phyloP scores from a whole-genome alignment of 495 filamentous ascomycete genomes.

The Podospora sp. region DNA sequence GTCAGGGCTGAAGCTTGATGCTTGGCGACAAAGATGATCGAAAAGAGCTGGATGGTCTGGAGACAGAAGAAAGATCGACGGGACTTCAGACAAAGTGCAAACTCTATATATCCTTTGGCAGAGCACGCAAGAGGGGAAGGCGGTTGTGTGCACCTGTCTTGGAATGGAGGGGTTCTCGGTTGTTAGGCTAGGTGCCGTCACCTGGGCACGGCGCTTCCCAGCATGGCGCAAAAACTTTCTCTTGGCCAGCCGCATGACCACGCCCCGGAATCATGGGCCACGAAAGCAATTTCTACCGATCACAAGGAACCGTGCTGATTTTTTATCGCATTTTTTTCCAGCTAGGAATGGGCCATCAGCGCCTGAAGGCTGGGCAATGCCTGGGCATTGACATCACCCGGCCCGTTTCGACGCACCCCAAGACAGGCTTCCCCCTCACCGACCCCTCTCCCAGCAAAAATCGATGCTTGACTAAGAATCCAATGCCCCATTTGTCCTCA shows the following conservation, averaged over 20 bases:
- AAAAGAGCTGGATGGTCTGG: slow-evolving; percentile 3
- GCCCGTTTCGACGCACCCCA: neutral
- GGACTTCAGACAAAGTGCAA: neutral
- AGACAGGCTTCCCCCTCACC: slow-evolving; percentile 25
- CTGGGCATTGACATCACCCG: slow-evolving; percentile 30
- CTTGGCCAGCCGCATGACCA: slow-evolving; percentile 16
- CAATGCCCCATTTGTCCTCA: slow-evolving; percentile 6
- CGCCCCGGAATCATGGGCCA: slow-evolving; percentile 4
- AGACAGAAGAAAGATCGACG: neutral
- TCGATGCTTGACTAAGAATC: slow-evolving; percentile 17
- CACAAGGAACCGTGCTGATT: slow-evolving; percentile 14
- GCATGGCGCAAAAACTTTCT: slow-evolving; percentile 3
- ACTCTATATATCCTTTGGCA: neutral
- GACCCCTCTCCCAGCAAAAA: slow-evolving; percentile 21
- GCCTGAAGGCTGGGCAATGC: slow-evolving; percentile 8
- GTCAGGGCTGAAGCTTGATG: neutral
- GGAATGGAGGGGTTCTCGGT: slow-evolving; percentile 10
- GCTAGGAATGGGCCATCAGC: neutral
- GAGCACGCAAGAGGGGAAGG: neutral
- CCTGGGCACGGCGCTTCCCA: neutral
- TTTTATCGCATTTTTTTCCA: slow-evolving; percentile 14
- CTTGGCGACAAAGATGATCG: neutral
- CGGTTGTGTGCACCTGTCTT: neutral
- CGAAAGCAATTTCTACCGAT: slow-evolving; percentile 12
- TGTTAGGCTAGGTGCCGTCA: neutral